Percentiles rank a stretch among this genome's conserved stretches.
Conservation (phyloP, 345 rosid genomes). For the Cardamine occulta region DNA sequence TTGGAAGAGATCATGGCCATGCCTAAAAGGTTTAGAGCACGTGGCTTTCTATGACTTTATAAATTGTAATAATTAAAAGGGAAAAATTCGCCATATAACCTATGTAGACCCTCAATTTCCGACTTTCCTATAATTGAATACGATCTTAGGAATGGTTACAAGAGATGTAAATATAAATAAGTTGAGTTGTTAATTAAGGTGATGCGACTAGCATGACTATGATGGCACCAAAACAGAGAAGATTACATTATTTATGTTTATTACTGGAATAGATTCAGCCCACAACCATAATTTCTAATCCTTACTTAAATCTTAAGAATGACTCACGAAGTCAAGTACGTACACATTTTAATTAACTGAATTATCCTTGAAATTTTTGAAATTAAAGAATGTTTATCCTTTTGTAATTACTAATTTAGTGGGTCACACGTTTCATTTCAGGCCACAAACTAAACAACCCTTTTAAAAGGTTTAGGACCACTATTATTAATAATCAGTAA, state of each 20-base stretch:
- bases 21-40: constrained; percentile 10
- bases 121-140: constrained; percentile 2
- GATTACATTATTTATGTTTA: neutral
- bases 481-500: neutral
- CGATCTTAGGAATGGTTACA: constrained; percentile 9
- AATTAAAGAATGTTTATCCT: constrained; percentile 21
- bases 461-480: constrained; percentile 21
- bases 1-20: constrained; percentile 2
- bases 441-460: constrained; percentile 34
- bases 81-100: neutral
- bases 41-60: constrained; percentile 1
- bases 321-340: constrained; percentile 40
- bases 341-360: constrained; percentile 30
- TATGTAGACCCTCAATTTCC: neutral
- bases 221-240: constrained; percentile 11
- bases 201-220: constrained; percentile 29
- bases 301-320: constrained; percentile 26
- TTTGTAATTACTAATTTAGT: constrained; percentile 29
- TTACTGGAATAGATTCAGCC: constrained; percentile 41
- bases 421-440: constrained; percentile 44
- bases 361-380: constrained; percentile 13
- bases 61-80: neutral
- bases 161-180: neutral
- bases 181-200: constrained; percentile 14
- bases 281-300: constrained; percentile 17